Evolutionary conservation across 2,329 filamentous ascomycete species (phyloP).

Genomic region (Clonostachys solani): DNA sequence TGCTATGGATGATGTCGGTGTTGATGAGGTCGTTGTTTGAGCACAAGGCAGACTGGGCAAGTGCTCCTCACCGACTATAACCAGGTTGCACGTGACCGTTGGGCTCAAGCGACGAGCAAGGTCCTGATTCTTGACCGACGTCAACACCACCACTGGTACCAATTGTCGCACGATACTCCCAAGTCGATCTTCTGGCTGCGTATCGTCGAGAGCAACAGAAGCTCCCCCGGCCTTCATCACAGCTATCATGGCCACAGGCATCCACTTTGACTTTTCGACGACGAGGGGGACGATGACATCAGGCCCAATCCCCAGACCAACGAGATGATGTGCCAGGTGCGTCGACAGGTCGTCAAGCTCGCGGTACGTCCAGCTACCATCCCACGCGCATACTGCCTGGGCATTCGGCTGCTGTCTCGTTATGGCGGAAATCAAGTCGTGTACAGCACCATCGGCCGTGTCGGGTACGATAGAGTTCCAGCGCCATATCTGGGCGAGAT

Average conservation of each 20-base stretch:
- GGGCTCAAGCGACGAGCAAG: no score
- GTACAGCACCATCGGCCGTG: neutral
- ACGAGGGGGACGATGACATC: conserved; percentile 6
- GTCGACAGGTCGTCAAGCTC: conserved; percentile 9
- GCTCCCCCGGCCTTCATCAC: conserved; percentile 18
- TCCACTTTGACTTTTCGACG: conserved; percentile 15
- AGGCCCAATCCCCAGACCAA: neutral
- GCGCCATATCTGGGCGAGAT: neutral
- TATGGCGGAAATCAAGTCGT: neutral
- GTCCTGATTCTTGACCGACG: neutral
- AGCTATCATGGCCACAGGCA: conserved; percentile 13
- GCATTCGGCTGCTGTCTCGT: conserved; percentile 12
- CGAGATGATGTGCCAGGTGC: no score
- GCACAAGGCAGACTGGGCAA: no score
- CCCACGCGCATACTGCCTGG: conserved; percentile 14
- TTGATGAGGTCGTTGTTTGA: no score
- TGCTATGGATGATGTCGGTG: no score
- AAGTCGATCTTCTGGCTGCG: conserved; percentile 10
- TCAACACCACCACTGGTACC: neutral
- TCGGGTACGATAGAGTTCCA: neutral
- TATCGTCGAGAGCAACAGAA: conserved; percentile 9
- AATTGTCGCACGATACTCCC: conserved; percentile 1
- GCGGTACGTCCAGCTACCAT: conserved; percentile 12
- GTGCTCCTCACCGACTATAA: neutral
- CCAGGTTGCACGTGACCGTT: neutral